Percentiles rank a stretch among this genome's conserved stretches.
Conservation (phyloP, 495 filamentous ascomycete genomes). For the Penicillium mononematosum region DNA sequence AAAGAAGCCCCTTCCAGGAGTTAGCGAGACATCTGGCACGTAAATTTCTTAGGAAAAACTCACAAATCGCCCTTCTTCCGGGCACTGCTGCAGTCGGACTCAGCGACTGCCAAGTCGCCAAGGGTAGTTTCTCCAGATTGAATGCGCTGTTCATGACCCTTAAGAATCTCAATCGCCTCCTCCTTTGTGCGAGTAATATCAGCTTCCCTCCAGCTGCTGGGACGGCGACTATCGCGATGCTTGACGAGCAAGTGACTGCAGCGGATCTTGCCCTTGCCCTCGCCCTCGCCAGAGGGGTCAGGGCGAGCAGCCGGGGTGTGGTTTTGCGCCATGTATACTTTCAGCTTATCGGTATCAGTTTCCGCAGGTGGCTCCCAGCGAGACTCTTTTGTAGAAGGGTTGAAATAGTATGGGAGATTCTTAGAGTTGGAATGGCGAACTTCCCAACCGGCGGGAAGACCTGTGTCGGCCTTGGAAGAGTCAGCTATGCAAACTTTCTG, state of each 20-base stretch:
- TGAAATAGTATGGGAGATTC: conserved; percentile 98
- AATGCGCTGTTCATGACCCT: conserved; percentile 71
- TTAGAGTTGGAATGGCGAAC: conserved; percentile 95
- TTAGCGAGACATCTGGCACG: conserved; percentile 20
- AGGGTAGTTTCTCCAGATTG: conserved; percentile 62
- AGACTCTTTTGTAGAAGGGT: conserved; percentile 74
- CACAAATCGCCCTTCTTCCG: conserved; percentile 90
- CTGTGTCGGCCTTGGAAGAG: conserved; percentile 59
- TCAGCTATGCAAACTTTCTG: conserved; percentile 1
- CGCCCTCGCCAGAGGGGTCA: conserved; percentile 48
- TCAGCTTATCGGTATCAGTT: conserved; percentile 85
- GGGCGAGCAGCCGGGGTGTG: conserved; percentile 60
- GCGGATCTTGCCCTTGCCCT: conserved; percentile 92
- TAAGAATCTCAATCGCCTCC: conserved; percentile 76
- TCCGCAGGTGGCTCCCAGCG: conserved; percentile 89
- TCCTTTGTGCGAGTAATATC: conserved; percentile 85
- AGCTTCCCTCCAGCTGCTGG: conserved; percentile 87
- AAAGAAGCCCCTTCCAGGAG: conserved; percentile 71
- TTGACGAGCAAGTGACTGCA: conserved; percentile 90
- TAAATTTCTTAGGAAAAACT: conserved; percentile 22
- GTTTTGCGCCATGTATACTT: conserved; percentile 84
- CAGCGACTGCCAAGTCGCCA: conserved; percentile 77
- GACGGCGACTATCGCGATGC: conserved; percentile 80
- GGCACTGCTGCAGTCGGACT: conserved; percentile 93
- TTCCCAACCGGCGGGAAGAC: conserved; percentile 86